Evolutionary conservation across 108 stramenopile genomes (phyloP), one percentile per base, ranked within the genome.

Genomic region (Nitzschia palea): DNA sequence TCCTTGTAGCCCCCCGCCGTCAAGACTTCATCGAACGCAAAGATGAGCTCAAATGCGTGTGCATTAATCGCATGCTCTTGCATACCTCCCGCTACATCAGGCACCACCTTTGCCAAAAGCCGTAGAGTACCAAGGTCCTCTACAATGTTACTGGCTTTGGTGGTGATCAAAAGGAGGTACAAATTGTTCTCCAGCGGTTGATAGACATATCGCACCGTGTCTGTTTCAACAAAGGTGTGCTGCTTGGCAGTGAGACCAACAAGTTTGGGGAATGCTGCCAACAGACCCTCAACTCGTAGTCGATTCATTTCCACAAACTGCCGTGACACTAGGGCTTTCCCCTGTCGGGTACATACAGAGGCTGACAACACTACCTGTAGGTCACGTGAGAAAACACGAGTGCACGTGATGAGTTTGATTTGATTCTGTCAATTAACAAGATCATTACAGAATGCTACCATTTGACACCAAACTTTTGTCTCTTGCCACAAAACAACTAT

Each of bases 241-340:
- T 87, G 83, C 63, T 95, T 82, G 69, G 95, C 70, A 73, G 89
- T 73, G 5, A 60, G 59, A 56, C 95, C 87, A 63, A 98, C 83
- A 44, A 99, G 90, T 77, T 99, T 99, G 23, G 99, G 97, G 65
- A 99, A 99, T 30, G 99, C 99, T n/a, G 98, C 98, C 22, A 99
- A 79, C 18, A 99, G 88, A 42, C 99, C 99, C 73, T 98, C 97
- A 36, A 96, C 91, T 56, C 98, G 95, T 36, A 98, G 87, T 34
- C 97, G 94, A 71, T 91, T 93, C 99, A 99, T 99, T 74, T 99
- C 97, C 37, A 98, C 97, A 73, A 98, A 99, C 76, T 99, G 99
- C 26, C 99, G 92, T 14, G 96, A 88, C 22, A 99, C 80, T 22
- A 99, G 90, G n/a, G 91, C 79, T 56, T 93, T 93, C 67, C 91